These are phyloP conservation scores for Psilocybe tampanensis DNA, from an alignment of 768 basidiomycete genomes.

Conservation along the genomic window DNA sequence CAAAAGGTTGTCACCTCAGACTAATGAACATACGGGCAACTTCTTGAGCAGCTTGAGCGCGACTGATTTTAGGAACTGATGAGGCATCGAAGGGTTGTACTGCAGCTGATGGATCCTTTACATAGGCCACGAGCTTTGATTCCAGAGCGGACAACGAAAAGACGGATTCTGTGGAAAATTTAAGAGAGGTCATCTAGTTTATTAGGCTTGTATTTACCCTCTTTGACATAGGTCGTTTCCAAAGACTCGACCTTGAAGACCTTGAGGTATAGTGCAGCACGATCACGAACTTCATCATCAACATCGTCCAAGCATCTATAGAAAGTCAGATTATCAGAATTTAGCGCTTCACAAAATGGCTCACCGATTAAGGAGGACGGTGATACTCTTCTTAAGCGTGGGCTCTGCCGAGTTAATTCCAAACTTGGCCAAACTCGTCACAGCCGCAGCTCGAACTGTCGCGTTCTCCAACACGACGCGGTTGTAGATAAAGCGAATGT, in stretches of 20 bases:
- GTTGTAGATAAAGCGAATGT: slow-evolving; percentile 99
- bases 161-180: slow-evolving; percentile 71
- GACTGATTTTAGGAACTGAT: slow-evolving; percentile 91
- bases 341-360: slow-evolving; percentile 23
- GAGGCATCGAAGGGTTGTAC: slow-evolving; percentile 82
- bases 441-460: slow-evolving; percentile 95
- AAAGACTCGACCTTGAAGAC: slow-evolving; percentile 78
- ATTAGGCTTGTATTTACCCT: slow-evolving; percentile 54
- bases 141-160: slow-evolving; percentile 91
- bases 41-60: slow-evolving; percentile 88
- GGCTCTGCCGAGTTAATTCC: slow-evolving; percentile 86
- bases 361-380: slow-evolving; percentile 83
- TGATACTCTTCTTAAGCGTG: slow-evolving; percentile 81
- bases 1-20: not conserved
- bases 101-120: slow-evolving; percentile 77
- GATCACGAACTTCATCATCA: slow-evolving; percentile 98
- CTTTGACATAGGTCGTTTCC: slow-evolving; percentile 87
- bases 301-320: slow-evolving; percentile 93
- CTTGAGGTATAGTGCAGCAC: slow-evolving; percentile 92
- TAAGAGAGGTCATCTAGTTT: not conserved
- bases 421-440: slow-evolving; percentile 93
- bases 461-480: slow-evolving; percentile 98
- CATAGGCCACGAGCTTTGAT: slow-evolving; percentile 89
- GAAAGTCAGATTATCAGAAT: slow-evolving; percentile 9
- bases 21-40: slow-evolving; percentile 67